These are phyloP conservation scores for Linum lewisii DNA, from an alignment of 345 rosid species.

Conservation along the genomic window DNA sequence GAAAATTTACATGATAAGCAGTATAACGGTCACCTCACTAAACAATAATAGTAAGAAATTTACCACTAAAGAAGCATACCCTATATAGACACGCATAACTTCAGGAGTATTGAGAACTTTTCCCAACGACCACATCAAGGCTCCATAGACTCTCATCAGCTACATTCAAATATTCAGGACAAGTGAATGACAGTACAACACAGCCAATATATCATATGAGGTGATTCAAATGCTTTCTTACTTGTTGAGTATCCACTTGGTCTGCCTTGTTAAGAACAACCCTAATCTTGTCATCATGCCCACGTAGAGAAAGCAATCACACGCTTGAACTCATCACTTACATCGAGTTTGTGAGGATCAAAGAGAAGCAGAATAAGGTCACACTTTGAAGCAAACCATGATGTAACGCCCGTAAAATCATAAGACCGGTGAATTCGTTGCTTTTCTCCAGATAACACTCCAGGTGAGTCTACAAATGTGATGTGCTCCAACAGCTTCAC, in stretches of 20 bases:
- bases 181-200: conserved; percentile 6
- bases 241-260: conserved; percentile 92
- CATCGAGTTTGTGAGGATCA: conserved; percentile 93
- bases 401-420: conserved; percentile 86
- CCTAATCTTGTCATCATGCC: conserved; percentile 94
- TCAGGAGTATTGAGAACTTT: conserved; percentile 94
- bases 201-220: neutral
- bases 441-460: conserved; percentile 93
- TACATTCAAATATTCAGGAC: conserved; percentile 20
- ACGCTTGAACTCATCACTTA: conserved; percentile 96
- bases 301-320: conserved; percentile 85
- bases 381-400: conserved; percentile 98
- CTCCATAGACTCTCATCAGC: conserved; percentile 99
- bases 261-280: conserved; percentile 96
- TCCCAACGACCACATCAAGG: conserved; percentile 97
- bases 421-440: conserved; percentile 82
- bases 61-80: conserved; percentile 49
- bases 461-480: conserved; percentile 90
- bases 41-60: too few relatives aligned
- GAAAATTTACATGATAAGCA: too few relatives aligned
- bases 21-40: too few relatives aligned
- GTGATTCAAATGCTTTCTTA: conserved; percentile 14
- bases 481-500: conserved; percentile 81
- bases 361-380: conserved; percentile 93
- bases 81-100: conserved; percentile 86